These are phyloP conservation scores for Salix arbutifolia DNA, from an alignment of 345 rosid species.

Conservation along the genomic window DNA sequence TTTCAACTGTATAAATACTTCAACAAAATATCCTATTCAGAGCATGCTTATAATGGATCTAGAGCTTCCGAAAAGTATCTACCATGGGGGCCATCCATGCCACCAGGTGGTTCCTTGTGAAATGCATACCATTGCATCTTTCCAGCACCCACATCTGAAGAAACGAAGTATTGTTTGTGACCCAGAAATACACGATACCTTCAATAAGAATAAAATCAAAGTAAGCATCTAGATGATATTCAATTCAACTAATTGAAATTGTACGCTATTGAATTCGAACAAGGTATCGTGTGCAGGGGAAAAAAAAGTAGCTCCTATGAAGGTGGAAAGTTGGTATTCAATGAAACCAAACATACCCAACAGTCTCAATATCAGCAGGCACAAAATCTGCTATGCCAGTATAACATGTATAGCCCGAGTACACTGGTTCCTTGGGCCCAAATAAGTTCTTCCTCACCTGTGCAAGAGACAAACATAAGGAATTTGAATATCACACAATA, in stretches of 20 bases:
- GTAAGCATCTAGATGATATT: conserved; percentile 5
- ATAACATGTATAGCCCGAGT: conserved; percentile 91
- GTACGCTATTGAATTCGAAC: not conserved
- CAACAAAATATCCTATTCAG: not conserved
- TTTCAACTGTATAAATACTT: not conserved
- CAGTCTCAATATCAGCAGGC: conserved; percentile 87
- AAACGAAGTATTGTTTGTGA: conserved; percentile 93
- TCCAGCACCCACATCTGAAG: conserved; percentile 95
- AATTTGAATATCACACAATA: not conserved
- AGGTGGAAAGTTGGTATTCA: not conserved
- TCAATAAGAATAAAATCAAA: conserved; percentile 15
- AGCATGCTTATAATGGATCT: not conserved
- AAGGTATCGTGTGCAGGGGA: not conserved
- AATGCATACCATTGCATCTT: conserved; percentile 99
- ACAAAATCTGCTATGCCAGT: conserved; percentile 90
- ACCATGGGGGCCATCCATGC: conserved; percentile 62
- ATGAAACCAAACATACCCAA: conserved; percentile 56
- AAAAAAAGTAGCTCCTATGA: not conserved
- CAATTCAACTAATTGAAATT: not conserved
- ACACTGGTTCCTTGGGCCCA: conserved; percentile 64
- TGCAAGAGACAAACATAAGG: not conserved
- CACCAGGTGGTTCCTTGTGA: conserved; percentile 77
- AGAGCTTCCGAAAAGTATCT: conserved; percentile 17
- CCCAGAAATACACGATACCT: conserved; percentile 93
- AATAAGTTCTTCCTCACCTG: conserved; percentile 83